Conservation (phyloP, 768 basidiomycete species). For the Boletellus ananas region DNA sequence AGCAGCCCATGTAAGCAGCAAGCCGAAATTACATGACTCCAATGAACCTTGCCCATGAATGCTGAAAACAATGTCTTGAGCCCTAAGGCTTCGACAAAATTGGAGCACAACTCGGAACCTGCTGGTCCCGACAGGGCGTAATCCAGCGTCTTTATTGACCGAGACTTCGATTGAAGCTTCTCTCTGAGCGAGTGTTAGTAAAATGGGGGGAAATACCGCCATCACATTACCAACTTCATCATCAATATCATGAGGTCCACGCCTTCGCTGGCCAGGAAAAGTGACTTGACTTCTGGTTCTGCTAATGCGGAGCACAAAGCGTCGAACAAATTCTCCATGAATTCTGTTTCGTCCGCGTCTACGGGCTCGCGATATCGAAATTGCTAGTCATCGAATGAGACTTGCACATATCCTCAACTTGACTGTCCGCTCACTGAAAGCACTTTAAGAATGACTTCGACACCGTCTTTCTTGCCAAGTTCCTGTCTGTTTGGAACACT, state of each 20-base stretch:
- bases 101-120: slow-evolving; percentile 68
- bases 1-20: slow-evolving; percentile 8
- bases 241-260: slow-evolving; percentile 97
- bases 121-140: slow-evolving; percentile 81
- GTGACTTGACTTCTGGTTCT: slow-evolving; percentile 72
- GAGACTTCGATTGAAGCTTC: slow-evolving; percentile 73
- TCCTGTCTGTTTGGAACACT: slow-evolving; percentile 64
- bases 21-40: not conserved
- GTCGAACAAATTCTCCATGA: slow-evolving; percentile 97
- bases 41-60: slow-evolving; percentile 88
- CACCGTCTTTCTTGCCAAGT: slow-evolving; percentile 70
- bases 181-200: slow-evolving; percentile 48
- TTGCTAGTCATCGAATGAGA: slow-evolving; percentile 49
- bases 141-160: slow-evolving; percentile 88
- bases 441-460: slow-evolving; percentile 71
- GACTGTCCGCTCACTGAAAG: slow-evolving; percentile 65
- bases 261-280: slow-evolving; percentile 89
- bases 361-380: slow-evolving; percentile 81
- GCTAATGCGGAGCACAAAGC: slow-evolving; percentile 79
- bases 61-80: slow-evolving; percentile 87
- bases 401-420: slow-evolving; percentile 1
- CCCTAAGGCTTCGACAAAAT: slow-evolving; percentile 84
- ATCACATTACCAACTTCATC: slow-evolving; percentile 72
- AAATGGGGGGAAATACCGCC: not conserved
- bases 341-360: slow-evolving; percentile 89